A percentile compares a stretch with the other conserved stretches of the same genome.
These are phyloP conservation scores for Claviceps paspali DNA, from an alignment of 2,329 filamentous ascomycete genomes.

Conservation along the genomic window DNA sequence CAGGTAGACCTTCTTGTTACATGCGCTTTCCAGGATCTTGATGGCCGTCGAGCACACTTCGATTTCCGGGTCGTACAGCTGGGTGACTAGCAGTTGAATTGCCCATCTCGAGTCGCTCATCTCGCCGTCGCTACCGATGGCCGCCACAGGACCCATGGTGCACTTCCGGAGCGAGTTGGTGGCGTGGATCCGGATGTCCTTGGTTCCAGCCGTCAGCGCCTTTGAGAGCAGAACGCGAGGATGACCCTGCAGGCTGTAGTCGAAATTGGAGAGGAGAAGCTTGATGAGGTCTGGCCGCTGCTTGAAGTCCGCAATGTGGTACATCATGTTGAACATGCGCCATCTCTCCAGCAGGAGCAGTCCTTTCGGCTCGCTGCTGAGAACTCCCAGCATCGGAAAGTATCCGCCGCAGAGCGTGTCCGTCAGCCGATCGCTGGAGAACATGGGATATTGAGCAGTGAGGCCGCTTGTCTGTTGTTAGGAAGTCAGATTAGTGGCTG, in stretches of 20 bases:
- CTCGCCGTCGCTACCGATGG: conserved; percentile 21
- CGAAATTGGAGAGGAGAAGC: conserved; percentile 75
- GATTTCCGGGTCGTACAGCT: conserved; percentile 92
- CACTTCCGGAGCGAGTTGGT: conserved; percentile 82
- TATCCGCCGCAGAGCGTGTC: conserved; percentile 88
- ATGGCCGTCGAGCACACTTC: conserved; percentile 93
- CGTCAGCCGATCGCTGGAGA: conserved; percentile 67
- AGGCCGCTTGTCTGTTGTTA: conserved; percentile 47
- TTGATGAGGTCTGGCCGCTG: conserved; percentile 86
- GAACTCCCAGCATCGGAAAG: conserved; percentile 76
- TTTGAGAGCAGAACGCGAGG: conserved; percentile 87
- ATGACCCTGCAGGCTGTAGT: conserved; percentile 80
- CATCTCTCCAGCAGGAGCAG: conserved; percentile 84
- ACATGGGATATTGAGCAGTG: conserved; percentile 75
- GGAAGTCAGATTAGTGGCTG: conserved; percentile 6
- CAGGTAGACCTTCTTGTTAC: conserved; percentile 77
- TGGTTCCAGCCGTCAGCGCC: conserved; percentile 78
- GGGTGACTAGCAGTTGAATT: conserved; percentile 90
- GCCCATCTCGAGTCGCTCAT: conserved; percentile 79
- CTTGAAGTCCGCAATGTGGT: conserved; percentile 86
- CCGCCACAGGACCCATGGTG: conserved; percentile 38
- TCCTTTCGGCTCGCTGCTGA: conserved; percentile 71
- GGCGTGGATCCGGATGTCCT: conserved; percentile 79
- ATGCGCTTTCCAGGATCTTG: conserved; percentile 93
- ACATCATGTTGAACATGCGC: conserved; percentile 99